Evolutionary conservation across 2,329 filamentous ascomycete genomes (phyloP), one percentile per base, ranked within the genome.

Genomic region (Leptosphaerulina australis): DNA sequence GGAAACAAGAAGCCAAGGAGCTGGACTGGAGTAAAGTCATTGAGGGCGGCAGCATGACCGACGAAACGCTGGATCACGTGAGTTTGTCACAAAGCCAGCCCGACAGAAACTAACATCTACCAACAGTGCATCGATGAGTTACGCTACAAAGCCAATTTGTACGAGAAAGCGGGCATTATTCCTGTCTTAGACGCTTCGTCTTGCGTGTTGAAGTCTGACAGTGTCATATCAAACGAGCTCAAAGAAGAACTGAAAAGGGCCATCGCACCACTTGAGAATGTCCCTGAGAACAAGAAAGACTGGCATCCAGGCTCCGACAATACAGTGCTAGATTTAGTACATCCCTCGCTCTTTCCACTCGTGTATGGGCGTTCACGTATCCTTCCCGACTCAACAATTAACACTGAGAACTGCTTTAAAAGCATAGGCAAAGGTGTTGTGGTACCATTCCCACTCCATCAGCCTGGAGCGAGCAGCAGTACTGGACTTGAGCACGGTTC

Each of bases 311-410:
- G 78, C 2, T 83, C 80, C 0, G 72, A 83, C 24, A 68, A 71
- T 0, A 78, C 77, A 44, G 81, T 53, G 28, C 59, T 29, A 7
- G 39, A 88, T 60, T 69, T 88, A 1, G 77, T 88, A 2, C 80
- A 88, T 57, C 84, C 85, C 1, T 88, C 83, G 0, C 72, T 88
- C 3, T 88, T 79, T 56, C 84, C 85, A 0, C 68, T 88, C 0
- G 62, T 83, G 1, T 84, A 83, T 56, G 81, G 80, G 0, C 47
- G 50, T 25, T 50, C 46, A 18, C 38, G 50, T 15, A 60, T 62
- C 25, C 35, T 66, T 3, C 29, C 31, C 10, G 22, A 56, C 18
- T 50, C 45, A 6, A 43, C 30, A 10, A 51, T 62, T 3, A 50
- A 43, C 12, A 21, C 65, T 8, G 41, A 52, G 4, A 31, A 61